phyloP scores from a whole-genome alignment of 2,329 filamentous ascomycete species.

The Fusarium sp. region DNA sequence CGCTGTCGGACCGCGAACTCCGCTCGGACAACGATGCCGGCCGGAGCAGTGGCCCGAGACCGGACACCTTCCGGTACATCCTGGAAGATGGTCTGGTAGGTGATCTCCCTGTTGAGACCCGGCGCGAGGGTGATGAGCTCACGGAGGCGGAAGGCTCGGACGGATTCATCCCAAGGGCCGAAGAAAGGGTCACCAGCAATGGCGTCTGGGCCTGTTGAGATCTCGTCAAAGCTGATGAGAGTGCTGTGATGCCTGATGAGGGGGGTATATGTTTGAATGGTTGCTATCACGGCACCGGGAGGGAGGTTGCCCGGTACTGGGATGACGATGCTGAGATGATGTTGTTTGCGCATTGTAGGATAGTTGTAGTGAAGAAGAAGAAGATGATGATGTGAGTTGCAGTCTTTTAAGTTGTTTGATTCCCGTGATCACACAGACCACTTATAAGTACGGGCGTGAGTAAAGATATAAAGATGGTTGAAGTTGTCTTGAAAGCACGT shows the following conservation, averaged over 20 bases:
- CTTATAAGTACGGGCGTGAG: not conserved
- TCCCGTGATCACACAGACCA: not conserved
- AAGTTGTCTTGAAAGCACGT: constrained; percentile 8
- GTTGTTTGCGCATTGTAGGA: constrained; percentile 47
- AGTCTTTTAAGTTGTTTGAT: not conserved
- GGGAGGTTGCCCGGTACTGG: constrained; percentile 56
- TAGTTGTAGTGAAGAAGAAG: not conserved
- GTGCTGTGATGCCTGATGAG: constrained; percentile 57
- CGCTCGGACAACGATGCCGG: constrained; percentile 57
- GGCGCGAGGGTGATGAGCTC: constrained; percentile 54
- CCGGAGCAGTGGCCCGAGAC: constrained; percentile 57
- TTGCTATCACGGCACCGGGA: constrained; percentile 52
- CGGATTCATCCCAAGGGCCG: constrained; percentile 50
- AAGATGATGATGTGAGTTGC: not conserved
- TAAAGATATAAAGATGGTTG: not conserved
- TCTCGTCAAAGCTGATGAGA: constrained; percentile 51
- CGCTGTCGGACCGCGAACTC: constrained; percentile 48
- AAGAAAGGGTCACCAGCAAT: constrained; percentile 58
- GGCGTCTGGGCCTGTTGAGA: constrained; percentile 47
- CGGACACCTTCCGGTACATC: constrained; percentile 55
- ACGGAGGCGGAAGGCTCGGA: constrained; percentile 49
- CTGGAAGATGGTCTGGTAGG: constrained; percentile 59
- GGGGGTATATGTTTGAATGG: constrained; percentile 55
- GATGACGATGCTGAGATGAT: constrained; percentile 53
- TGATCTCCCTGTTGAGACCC: constrained; percentile 55